Evolutionary conservation across 352 stramenopile species (phyloP).

Genomic region (Phytophthora pisi): DNA sequence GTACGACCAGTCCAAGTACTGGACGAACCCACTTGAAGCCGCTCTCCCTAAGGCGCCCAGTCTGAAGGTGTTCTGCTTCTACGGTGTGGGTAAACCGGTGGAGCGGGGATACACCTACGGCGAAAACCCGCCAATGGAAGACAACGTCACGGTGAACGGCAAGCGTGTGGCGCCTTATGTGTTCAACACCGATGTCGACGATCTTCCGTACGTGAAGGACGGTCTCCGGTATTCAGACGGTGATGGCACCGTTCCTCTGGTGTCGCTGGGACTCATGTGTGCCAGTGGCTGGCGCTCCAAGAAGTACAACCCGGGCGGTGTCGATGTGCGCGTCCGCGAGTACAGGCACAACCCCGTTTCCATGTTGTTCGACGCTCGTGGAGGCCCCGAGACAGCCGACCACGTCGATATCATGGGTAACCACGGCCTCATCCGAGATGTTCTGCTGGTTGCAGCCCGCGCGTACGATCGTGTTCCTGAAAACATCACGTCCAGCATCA

Average conservation of each 20-base stretch:
- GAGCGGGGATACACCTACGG: constrained; percentile 85
- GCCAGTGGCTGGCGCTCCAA: constrained; percentile 80
- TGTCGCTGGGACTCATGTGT: constrained; percentile 96
- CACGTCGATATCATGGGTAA: constrained; percentile 97
- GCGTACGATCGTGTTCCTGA: constrained; percentile 77
- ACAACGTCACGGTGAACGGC: constrained; percentile 39
- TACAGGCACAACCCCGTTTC: constrained; percentile 79
- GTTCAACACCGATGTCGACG: constrained; percentile 64
- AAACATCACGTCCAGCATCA: constrained; percentile 72
- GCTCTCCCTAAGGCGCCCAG: constrained; percentile 90
- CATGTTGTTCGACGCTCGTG: constrained; percentile 72
- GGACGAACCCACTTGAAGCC: constrained; percentile 89
- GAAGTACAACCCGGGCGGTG: constrained; percentile 87
- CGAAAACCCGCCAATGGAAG: constrained; percentile 47
- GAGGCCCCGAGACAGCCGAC: constrained; percentile 81
- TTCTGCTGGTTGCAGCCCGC: constrained; percentile 64
- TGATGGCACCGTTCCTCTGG: constrained; percentile 92
- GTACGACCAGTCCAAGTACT: constrained; percentile 74
- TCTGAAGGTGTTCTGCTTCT: constrained; percentile 95
- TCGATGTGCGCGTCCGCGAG: constrained; percentile 88
- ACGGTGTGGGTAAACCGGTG: constrained; percentile 92
- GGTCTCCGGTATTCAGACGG: constrained; percentile 91
- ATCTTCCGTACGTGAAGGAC: constrained; percentile 73
- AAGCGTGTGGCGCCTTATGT: constrained; percentile 66
- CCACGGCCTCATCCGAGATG: constrained; percentile 85